Evolutionary conservation across 768 basidiomycete genomes (phyloP), one percentile per base, ranked within the genome.

Genomic region (Rhodosporidiobolus sp.): DNA sequence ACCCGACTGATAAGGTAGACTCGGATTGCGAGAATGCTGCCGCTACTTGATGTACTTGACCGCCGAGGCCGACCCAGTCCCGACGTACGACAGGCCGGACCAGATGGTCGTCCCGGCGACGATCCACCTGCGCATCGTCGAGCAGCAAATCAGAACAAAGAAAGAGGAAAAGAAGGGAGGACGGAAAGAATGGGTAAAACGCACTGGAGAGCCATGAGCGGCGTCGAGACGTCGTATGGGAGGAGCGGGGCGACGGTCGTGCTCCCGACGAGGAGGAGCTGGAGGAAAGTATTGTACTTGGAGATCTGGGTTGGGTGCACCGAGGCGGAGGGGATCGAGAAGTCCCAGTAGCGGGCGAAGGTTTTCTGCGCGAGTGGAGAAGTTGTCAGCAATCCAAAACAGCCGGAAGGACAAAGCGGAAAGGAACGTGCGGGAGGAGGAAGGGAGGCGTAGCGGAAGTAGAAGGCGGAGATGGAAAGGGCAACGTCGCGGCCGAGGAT

Each of bases 211-310:
- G 85, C 87, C 58, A 84, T 84, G 19, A 97, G 81, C 32, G 86
- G 83, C 53, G 83, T 48, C 5, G 82, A 78, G 10, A 91, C 80
- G 38, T 89, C 86, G 11, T 82, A 78, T 0, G 90, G 87, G 8
- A 91, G 80, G 45, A 98, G 83, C 1, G 94, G 94, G 58, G 87
- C 88, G 67, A 95, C 83, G 0, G 94, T 95, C 8, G 92, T 94
- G 0, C 84, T 81, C 4, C 92, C 94, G 91, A 99, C 96, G 26
- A 99, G 84, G 12, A 90, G 81, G 20, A 99, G 87, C 80, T 99
- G 95, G 10, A 97, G 85, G 12, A 89, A 89, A 0, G 95, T 99
- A 80, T 99, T 99, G 71, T 92, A 84, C 91, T 96, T 98, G 84
- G 92, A 95, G 62, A 99, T 94, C n/a, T 81, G 82, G 19, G 96